A percentile compares a stretch with the other conserved stretches of the same genome.
These are phyloP conservation scores for Teratosphaeria gauchensis DNA, from an alignment of 2,329 filamentous ascomycete species.

Conservation along the genomic window DNA sequence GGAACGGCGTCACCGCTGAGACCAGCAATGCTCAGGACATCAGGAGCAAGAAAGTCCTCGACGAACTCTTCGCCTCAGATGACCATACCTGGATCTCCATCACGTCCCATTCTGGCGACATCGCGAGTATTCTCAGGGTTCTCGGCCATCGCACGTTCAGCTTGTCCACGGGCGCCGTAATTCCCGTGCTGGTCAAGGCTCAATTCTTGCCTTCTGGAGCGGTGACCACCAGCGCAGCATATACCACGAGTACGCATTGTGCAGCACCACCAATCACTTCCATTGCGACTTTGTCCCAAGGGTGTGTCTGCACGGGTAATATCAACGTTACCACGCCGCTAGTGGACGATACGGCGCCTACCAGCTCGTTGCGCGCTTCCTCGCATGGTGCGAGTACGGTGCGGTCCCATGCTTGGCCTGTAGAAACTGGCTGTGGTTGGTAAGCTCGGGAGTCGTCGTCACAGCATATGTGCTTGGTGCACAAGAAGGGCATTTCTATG, in stretches of 20 bases:
- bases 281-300: conserved; percentile 13
- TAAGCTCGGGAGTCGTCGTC: not conserved
- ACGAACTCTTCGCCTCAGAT: conserved; percentile 48
- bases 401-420: not conserved
- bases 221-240: conserved; percentile 22
- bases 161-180: conserved; percentile 57
- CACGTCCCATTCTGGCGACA: conserved; percentile 52
- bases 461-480: too few species aligned
- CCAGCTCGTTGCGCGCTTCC: not conserved
- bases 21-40: conserved; percentile 42
- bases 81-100: conserved; percentile 48
- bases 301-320: conserved; percentile 20
- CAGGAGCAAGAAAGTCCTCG: conserved; percentile 42
- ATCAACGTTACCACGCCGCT: conserved; percentile 2
- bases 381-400: not conserved
- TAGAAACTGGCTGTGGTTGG: not conserved
- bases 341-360: not conserved
- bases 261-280: conserved; percentile 25
- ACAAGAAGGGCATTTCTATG: too few species aligned
- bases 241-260: conserved; percentile 26
- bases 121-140: conserved; percentile 43
- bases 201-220: conserved; percentile 33
- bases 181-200: conserved; percentile 57
- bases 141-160: conserved; percentile 53
- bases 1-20: conserved; percentile 43